Evolutionary conservation across 2,329 filamentous ascomycete genomes (phyloP), one percentile per base, ranked within the genome.

Genomic region (Dothideomycetidae sp.): DNA sequence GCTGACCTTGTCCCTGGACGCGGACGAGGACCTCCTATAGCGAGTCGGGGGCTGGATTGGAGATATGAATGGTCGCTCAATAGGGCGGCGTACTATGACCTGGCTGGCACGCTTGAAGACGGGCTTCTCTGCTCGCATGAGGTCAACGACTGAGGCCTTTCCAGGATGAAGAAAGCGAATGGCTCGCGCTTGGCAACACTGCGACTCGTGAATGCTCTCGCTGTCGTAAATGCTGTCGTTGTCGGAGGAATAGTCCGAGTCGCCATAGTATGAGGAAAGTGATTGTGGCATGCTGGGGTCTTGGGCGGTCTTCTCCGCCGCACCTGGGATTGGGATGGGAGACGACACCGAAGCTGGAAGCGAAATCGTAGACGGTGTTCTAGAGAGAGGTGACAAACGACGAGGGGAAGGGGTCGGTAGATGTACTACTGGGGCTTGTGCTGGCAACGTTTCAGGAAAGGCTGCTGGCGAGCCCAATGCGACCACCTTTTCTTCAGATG

Each of bases 81-180:
- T n/a, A 13, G 36, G 36, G 12, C 36, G 36, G 19, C 36, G 36
- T 15, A 38, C 36, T 9, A 38, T 21, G 28, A 38, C 31, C 29
- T 38, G 36, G 36, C 36, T 38, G 10, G 36, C 36, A 28, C 36
- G 36, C 30, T 38, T 38, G 29, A 38, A 38, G 29, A 32, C 29
- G 11, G 36, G 36, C 36, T 38, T 38, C 18, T 38, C 36, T 30
- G 30, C 36, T 14, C 36, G 31, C 36, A 38, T 38, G 29, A 38
- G 36, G 36, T 38, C 36, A 19, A 38, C 36, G 17, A 38, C 26
- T 15, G 36, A 38, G 16, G 36, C 29, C 9, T 21, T 10, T 21
- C 36, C 36, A 26, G 36, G 36, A 17, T 38, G 36, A 10, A 38
- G 36, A 13, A 23, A 33, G 17, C 36, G 36, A 13, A 38, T 17